phyloP scores from a whole-genome alignment of 2,329 filamentous ascomycete species.

The Pseudogymnoascus sp. region DNA sequence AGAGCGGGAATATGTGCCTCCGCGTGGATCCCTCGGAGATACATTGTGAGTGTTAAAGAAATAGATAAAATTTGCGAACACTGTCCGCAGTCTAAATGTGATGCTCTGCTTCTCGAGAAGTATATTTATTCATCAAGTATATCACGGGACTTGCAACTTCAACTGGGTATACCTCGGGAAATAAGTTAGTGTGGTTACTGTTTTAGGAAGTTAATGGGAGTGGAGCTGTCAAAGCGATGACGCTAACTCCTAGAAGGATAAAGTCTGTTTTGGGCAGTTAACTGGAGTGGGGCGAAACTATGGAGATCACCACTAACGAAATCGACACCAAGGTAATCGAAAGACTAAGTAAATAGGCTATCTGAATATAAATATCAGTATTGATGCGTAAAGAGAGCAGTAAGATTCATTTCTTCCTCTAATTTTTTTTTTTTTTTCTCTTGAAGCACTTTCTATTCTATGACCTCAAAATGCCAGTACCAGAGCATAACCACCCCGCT shows the following conservation, averaged over 20 bases:
- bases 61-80: background rate
- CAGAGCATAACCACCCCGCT: background rate
- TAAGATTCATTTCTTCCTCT: background rate
- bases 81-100: background rate
- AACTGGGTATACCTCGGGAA: background rate
- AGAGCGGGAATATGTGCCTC: slow-evolving; percentile 44
- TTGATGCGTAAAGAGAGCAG: background rate
- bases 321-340: background rate
- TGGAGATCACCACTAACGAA: background rate
- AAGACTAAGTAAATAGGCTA: background rate
- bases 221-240: background rate
- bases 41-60: slow-evolving; percentile 38
- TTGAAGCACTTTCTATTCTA: background rate
- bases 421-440: background rate
- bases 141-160: background rate
- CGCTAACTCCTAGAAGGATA: background rate
- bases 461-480: background rate
- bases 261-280: background rate
- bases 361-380: background rate
- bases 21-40: slow-evolving; percentile 47
- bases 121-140: background rate
- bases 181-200: background rate
- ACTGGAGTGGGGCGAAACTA: background rate
- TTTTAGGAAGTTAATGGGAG: background rate
- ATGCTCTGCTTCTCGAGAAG: background rate